Evolutionary conservation across 1,284 basidiomycete genomes (phyloP).

Genomic region (Fomitopsis schrenkii): DNA sequence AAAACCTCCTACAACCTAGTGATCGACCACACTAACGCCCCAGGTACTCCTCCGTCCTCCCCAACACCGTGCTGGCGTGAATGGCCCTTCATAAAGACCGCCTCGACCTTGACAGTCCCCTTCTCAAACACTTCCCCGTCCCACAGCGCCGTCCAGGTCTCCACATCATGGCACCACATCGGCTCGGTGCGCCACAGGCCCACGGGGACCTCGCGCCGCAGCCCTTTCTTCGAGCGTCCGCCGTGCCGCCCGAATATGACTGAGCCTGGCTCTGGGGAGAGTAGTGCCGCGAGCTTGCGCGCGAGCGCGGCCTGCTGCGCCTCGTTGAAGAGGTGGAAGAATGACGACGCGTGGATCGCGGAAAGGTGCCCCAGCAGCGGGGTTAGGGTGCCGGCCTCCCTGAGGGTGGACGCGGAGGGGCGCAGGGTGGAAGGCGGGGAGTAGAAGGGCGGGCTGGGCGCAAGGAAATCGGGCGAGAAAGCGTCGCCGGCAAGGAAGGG

Average conservation of each 20-base stretch:
- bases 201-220: slow-evolving; percentile 2
- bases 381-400: slow-evolving; percentile 24
- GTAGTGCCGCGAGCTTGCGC: slow-evolving; percentile 32
- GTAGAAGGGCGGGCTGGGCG: slow-evolving; percentile 15
- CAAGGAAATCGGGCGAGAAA: slow-evolving; percentile 32
- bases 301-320: slow-evolving; percentile 36
- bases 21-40: slow-evolving; percentile 3
- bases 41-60: not conserved
- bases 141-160: slow-evolving; percentile 41
- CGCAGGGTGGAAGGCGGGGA: slow-evolving; percentile 17
- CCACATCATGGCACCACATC: slow-evolving; percentile 32
- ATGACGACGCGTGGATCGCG: slow-evolving; percentile 39
- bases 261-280: slow-evolving; percentile 31
- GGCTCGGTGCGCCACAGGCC: slow-evolving; percentile 3
- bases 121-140: slow-evolving; percentile 35
- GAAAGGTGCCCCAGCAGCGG: slow-evolving; percentile 32
- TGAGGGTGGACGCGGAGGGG: slow-evolving; percentile 31
- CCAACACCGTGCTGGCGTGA: not conserved
- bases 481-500: slow-evolving; percentile 39
- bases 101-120: slow-evolving; percentile 33
- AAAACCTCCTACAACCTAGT: slow-evolving; percentile 3
- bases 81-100: slow-evolving; percentile 10
- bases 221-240: slow-evolving; percentile 16
- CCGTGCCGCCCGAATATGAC: slow-evolving; percentile 31
- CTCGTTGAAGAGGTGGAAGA: slow-evolving; percentile 47